Base-by-base conservation (phyloP, 1,284 basidiomycete species). In the Irpex lacteus region DNA sequence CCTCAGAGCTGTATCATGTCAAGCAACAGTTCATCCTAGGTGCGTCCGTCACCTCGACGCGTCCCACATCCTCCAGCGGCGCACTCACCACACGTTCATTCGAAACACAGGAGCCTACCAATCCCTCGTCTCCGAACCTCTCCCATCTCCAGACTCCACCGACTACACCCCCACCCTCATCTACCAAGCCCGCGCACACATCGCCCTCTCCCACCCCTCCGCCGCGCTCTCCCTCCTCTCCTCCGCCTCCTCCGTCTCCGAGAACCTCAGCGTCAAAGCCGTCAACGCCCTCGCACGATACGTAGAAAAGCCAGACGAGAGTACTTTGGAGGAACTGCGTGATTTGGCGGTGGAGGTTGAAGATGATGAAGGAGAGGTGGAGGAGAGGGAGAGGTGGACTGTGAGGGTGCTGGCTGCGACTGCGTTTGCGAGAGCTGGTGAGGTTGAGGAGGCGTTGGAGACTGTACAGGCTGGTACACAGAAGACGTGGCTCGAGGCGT, bases 381-480 rank as follows among this genome's bases (percentile, higher is more conserved):
- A 79, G 15, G 83, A 86, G 36, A 81, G 80, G 65, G 89, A 89
- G 67, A 90, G 87, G 73, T 88, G 87, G 37, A 75, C 87, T 34
- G 93, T 96, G 1, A 82, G 88, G 61, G 91, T 92, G 15, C 77
- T 94, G 3, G 92, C 94, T 15, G 94, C 89, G 5, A 94, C 91
- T 2, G 91, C 94, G 0, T 97, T 96, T 75, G 84, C 89, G 15
- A 80, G 86, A 19, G 92, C 91, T 21, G 90, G 90, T 3, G 95
- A 98, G 78, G 77, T 91, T 15, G 95, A 97, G 76, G 96, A 98
- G 78, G 95, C 94, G 0, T 80, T 98, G 34, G 94, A 96, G 74
- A 95, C 93, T 0, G 81, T 98, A 34, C 87, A 89, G 11, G 85
- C 82, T 19, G 86, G 85, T 37, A 81, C 85, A 34, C 88, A 89